Evolutionary conservation across 371 early-diverging fungal species (phyloP), one percentile per base, ranked within the genome.

Genomic region (Mortierella polycephala): DNA sequence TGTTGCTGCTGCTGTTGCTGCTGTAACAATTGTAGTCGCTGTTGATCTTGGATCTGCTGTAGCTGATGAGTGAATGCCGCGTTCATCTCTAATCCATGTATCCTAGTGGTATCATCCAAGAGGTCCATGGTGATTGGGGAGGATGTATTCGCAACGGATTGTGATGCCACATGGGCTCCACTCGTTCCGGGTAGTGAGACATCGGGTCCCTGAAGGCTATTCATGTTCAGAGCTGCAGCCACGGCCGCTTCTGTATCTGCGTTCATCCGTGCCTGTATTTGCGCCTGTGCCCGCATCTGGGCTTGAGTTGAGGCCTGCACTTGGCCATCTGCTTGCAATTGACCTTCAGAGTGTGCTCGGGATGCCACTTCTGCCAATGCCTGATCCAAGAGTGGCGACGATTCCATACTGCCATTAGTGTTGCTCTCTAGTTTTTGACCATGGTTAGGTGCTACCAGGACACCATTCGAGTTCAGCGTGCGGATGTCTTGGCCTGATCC

Each of bases 221-320:
- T 67, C 64, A 74, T 52, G 7, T 63, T 60, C 53, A 74, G 14
- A 3, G 74, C 69, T 8, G 74, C 74, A 4, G 54, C 69, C 49
- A 74, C 74, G 2, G 51, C 71, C 37, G 74, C 74, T 18, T 68
- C 69, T 5, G 74, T 41, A 23, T 64, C 47, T 1, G 67, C 69
- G 40, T 64, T 56, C 42, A 60, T 57, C 21, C 63, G 67, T n/a
- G 67, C 68, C 18, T 71, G 68, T 12, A 67, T 45, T 21, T 60
- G 68, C 8, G 61, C 60, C 30, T 60, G 68, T 4, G 53, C 67
- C 13, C 45, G 57, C 10, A 44, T 56, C 23, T 57, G 64, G 0
- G 71, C 71, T 18, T 71, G 64, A 10, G 59, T 51, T 30, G 57
- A 62, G 1, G 55, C 57, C 30, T 58, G 66, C 1, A 45, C 49